Conservation (phyloP, 2,329 filamentous ascomycete genomes). For the Cyanodermella asteris region DNA sequence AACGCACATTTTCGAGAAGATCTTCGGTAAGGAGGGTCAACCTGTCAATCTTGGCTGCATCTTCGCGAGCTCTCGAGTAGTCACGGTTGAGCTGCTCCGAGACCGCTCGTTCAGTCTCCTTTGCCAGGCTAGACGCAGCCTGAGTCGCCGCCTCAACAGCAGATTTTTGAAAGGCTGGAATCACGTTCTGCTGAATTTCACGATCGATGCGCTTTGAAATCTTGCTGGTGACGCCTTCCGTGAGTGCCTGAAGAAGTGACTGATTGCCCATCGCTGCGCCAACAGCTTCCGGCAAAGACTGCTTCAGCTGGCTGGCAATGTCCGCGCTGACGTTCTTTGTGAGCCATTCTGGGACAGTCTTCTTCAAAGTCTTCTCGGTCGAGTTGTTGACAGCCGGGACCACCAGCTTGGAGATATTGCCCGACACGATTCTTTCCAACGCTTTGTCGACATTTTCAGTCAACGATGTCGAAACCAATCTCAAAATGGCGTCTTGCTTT, state of each 20-base stretch:
- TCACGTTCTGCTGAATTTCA: constrained; percentile 42
- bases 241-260: constrained; percentile 48
- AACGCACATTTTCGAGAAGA: constrained; percentile 29
- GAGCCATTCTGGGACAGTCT: constrained; percentile 48
- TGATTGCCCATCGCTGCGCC: constrained; percentile 48
- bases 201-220: constrained; percentile 48
- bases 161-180: constrained; percentile 43
- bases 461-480: constrained; percentile 44
- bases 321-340: constrained; percentile 41
- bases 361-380: constrained; percentile 45
- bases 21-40: constrained; percentile 30
- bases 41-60: constrained; percentile 38
- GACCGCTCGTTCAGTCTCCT: constrained; percentile 43
- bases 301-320: constrained; percentile 53
- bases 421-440: constrained; percentile 51
- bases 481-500: constrained; percentile 48
- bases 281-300: constrained; percentile 44
- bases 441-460: constrained; percentile 55
- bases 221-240: constrained; percentile 47
- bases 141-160: constrained; percentile 45
- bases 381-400: constrained; percentile 52
- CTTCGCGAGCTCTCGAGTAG: constrained; percentile 28
- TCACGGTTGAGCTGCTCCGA: constrained; percentile 28
- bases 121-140: constrained; percentile 24
- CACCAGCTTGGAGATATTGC: constrained; percentile 53